These are phyloP conservation scores for Pseudogymnoascus sp. DNA, from an alignment of 2,329 filamentous ascomycete species.

Conservation along the genomic window DNA sequence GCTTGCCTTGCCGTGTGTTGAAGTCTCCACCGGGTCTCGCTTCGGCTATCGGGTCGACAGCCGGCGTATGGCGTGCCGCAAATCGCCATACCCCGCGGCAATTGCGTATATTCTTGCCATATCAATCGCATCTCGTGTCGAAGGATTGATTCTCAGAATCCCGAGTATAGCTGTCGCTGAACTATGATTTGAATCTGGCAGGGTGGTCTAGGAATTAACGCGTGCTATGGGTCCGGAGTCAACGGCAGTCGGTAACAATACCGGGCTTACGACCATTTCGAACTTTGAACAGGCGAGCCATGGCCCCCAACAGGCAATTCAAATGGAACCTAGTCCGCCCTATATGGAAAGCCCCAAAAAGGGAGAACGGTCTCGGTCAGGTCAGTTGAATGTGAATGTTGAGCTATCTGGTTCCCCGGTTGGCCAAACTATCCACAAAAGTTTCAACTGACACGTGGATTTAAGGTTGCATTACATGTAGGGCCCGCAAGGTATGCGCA, in stretches of 20 bases:
- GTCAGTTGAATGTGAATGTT: not conserved
- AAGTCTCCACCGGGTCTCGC: not conserved
- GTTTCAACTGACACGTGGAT: not conserved
- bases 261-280: not conserved
- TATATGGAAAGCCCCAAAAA: not conserved
- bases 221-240: not conserved
- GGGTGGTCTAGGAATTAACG: not conserved
- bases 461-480: slow-evolving; percentile 9
- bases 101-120: not conserved
- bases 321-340: not conserved
- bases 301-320: not conserved
- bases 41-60: not conserved
- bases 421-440: not conserved
- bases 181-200: not conserved
- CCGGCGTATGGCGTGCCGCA: not conserved
- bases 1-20: not conserved
- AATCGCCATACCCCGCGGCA: not conserved
- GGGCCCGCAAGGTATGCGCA: slow-evolving; percentile 10
- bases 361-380: not conserved
- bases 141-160: not conserved
- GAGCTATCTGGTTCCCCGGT: not conserved
- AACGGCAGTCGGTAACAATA: not conserved
- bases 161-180: not conserved
- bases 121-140: slow-evolving; percentile 3
- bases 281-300: not conserved